phyloP scores from a whole-genome alignment of 225 moss, liverwort and hornwort genomes.

The Marchantia paleacea region DNA sequence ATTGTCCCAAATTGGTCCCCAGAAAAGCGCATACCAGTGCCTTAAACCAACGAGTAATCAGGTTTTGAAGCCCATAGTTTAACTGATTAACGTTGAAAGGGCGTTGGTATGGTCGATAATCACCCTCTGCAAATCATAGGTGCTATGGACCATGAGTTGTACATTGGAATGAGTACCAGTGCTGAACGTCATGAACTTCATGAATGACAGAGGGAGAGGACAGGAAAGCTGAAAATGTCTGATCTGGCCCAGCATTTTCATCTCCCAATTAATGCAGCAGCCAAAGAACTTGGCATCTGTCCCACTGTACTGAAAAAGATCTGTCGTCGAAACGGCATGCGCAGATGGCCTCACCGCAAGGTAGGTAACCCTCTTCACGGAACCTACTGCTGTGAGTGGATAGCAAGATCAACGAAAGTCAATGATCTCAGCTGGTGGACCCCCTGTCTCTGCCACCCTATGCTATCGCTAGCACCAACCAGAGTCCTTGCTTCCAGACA shows the following conservation, averaged over 20 bases:
- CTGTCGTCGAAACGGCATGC: conserved; percentile 98
- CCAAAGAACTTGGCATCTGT: conserved; percentile 97
- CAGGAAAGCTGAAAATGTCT: conserved; percentile 98
- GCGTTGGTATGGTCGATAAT: background rate
- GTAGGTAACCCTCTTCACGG: conserved; percentile 32
- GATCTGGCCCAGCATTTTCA: conserved; percentile 99
- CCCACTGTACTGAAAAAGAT: conserved; percentile 98
- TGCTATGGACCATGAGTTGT: conserved; percentile 4
- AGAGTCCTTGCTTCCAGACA: background rate
- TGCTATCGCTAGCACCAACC: too few species aligned
- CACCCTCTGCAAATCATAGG: conserved; percentile 10
- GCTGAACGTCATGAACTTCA: conserved; percentile 20
- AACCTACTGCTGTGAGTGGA: too few species aligned
- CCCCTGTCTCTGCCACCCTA: too few species aligned
- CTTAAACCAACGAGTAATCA: background rate
- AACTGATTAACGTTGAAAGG: background rate
- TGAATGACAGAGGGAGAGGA: conserved; percentile 86
- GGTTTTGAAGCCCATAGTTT: background rate
- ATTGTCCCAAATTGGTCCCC: too few species aligned
- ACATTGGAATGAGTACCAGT: conserved; percentile 14
- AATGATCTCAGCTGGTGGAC: too few species aligned
- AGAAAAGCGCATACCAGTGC: too few species aligned
- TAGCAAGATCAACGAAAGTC: too few species aligned
- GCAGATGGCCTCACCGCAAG: conserved; percentile 99
- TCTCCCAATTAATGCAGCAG: conserved; percentile 95